Evolutionary conservation across 768 basidiomycete genomes (phyloP).

Genomic region (Ephemerocybe angulata): DNA sequence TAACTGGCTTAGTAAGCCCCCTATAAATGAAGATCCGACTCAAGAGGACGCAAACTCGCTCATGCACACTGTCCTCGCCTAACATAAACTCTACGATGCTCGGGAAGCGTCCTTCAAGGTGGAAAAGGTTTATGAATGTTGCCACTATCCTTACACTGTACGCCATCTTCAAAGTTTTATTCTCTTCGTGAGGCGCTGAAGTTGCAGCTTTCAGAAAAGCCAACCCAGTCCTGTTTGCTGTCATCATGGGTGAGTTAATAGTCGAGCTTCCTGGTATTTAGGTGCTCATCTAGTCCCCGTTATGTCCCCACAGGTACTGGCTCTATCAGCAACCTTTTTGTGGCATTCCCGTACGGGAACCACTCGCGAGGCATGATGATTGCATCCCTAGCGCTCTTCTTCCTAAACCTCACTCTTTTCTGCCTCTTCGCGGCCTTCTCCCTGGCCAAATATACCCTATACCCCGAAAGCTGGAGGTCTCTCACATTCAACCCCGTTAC

Average conservation of each 20-base stretch:
- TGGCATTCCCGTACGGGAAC: constrained; percentile 52
- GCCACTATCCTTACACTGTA: background rate
- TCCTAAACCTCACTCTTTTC: constrained; percentile 57
- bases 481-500: constrained; percentile 45
- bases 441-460: constrained; percentile 48
- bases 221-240: constrained; percentile 41
- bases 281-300: background rate
- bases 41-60: no score
- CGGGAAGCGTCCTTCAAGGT: background rate
- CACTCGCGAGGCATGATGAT: constrained; percentile 37
- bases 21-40: no score
- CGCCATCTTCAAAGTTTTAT: background rate
- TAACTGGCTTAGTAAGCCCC: no score
- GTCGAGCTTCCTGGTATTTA: background rate
- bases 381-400: constrained; percentile 46
- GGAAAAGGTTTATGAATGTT: background rate
- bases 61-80: no score
- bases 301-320: constrained; percentile 36
- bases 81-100: background rate
- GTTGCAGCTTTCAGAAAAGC: constrained; percentile 27
- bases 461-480: constrained; percentile 40
- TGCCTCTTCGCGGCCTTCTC: constrained; percentile 43
- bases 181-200: background rate
- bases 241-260: constrained; percentile 41
- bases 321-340: constrained; percentile 53